Evolutionary conservation across 441 rosid genomes (phyloP).

Genomic region (Theobroma grandiflorum): DNA sequence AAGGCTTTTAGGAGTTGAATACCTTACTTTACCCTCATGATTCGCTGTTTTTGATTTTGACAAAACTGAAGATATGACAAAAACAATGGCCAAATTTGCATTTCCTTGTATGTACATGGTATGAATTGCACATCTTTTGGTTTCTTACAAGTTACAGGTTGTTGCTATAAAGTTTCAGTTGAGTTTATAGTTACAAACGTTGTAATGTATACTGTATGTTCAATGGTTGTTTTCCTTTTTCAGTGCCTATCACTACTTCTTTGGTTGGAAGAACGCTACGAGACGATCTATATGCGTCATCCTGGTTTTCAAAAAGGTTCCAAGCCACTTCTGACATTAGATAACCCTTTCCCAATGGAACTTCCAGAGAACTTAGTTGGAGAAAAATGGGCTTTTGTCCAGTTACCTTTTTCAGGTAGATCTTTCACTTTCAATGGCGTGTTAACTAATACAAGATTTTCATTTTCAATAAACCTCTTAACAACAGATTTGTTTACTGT

Average conservation of each 20-base stretch:
- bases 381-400: constrained; percentile 98
- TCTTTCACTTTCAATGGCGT: background rate
- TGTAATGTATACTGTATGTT: background rate
- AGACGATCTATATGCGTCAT: constrained; percentile 79
- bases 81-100: background rate
- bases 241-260: constrained; percentile 87
- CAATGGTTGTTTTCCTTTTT: constrained; percentile 26
- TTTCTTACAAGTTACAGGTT: background rate
- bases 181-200: background rate
- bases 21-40: background rate
- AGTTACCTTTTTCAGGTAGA: constrained; percentile 82
- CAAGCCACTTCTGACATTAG: constrained; percentile 79
- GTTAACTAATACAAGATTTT: background rate
- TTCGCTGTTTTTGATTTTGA: background rate
- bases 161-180: background rate
- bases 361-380: constrained; percentile 91
- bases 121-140: background rate
- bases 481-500: background rate
- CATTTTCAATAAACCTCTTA: background rate
- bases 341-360: constrained; percentile 94
- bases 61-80: background rate
- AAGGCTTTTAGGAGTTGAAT: background rate
- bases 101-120: background rate
- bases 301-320: constrained; percentile 96
- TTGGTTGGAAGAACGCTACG: constrained; percentile 94